Evolutionary conservation across 371 early-diverging fungal species (phyloP).

Genomic region (Mortierella sp.): DNA sequence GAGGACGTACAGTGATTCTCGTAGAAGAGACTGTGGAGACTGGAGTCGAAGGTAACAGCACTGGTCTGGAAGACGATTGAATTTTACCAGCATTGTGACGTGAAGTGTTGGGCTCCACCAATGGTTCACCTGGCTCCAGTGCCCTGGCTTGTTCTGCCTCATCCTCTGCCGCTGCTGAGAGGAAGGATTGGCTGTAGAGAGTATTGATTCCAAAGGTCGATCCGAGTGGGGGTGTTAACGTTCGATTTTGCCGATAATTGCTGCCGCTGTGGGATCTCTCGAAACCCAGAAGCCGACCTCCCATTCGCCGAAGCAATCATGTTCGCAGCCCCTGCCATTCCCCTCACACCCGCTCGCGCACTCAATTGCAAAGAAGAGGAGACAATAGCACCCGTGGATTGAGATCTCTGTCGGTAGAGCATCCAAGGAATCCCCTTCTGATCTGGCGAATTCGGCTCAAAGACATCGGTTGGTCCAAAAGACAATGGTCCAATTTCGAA

Average conservation of each 20-base stretch:
- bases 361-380: too few relatives aligned
- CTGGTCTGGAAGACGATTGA: background rate
- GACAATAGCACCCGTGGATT: constrained; percentile 17
- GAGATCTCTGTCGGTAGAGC: constrained; percentile 34
- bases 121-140: background rate
- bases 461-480: background rate
- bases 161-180: background rate
- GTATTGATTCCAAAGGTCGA: background rate
- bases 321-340: background rate
- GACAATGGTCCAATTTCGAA: background rate
- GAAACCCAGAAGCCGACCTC: background rate
- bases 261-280: background rate
- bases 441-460: constrained; percentile 24
- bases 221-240: background rate
- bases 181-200: background rate
- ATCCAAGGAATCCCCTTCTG: constrained; percentile 42
- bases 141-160: background rate
- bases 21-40: background rate
- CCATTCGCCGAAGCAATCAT: background rate
- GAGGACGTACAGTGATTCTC: background rate
- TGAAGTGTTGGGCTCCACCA: background rate
- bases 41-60: background rate
- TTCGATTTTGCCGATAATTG: background rate
- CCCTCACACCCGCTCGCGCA: background rate
- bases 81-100: too few relatives aligned